Evolutionary conservation across 2,329 filamentous ascomycete genomes (phyloP).

Genomic region (Magnaporthales sp.): DNA sequence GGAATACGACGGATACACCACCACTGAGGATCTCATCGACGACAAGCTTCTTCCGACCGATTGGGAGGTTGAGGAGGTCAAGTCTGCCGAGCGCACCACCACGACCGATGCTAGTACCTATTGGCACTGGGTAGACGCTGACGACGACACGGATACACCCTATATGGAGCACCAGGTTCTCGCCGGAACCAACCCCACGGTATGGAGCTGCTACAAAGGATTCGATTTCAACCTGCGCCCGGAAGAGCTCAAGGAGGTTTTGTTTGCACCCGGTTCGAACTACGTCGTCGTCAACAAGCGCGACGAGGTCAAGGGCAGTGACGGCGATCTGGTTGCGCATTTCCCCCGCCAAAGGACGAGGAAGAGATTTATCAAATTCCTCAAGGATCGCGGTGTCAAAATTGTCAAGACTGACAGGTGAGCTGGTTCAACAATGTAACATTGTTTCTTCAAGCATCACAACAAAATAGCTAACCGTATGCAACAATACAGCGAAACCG

Average conservation of each 20-base stretch:
- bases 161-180: slow-evolving; percentile 47
- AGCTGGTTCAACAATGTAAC: slow-evolving; percentile 21
- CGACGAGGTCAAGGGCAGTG: slow-evolving; percentile 20
- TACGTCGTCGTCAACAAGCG: slow-evolving; percentile 30
- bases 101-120: slow-evolving; percentile 43
- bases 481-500: not conserved
- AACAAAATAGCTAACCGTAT: not conserved
- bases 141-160: slow-evolving; percentile 20
- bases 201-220: slow-evolving; percentile 41
- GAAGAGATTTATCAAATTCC: slow-evolving; percentile 40
- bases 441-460: not conserved
- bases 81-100: slow-evolving; percentile 36
- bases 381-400: slow-evolving; percentile 31
- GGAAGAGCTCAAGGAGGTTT: slow-evolving; percentile 35
- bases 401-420: slow-evolving; percentile 31
- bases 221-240: slow-evolving; percentile 41
- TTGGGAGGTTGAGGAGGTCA: slow-evolving; percentile 44
- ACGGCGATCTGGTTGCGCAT: slow-evolving; percentile 38
- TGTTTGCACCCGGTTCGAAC: slow-evolving; percentile 32
- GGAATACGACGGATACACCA: slow-evolving; percentile 38
- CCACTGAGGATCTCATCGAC: slow-evolving; percentile 39
- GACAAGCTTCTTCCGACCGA: slow-evolving; percentile 36
- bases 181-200: slow-evolving; percentile 30
- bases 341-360: slow-evolving; percentile 46
- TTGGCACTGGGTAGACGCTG: slow-evolving; percentile 38